phyloP scores from a whole-genome alignment of 495 filamentous ascomycete genomes.

The Penicillium cinerascens region DNA sequence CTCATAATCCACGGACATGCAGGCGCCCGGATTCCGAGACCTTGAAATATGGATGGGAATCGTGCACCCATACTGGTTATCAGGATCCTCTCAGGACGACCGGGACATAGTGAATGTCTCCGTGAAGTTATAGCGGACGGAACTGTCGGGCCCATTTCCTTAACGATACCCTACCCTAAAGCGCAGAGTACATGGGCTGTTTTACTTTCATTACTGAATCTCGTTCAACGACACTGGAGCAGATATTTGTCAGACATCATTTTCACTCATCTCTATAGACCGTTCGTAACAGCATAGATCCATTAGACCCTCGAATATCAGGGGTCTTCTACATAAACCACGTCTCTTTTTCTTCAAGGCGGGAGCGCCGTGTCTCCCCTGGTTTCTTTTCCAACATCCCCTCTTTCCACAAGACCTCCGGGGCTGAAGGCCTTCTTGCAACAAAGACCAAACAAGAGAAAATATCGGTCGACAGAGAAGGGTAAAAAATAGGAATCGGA shows the following conservation, averaged over 20 bases:
- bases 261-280: slow-evolving; percentile 45
- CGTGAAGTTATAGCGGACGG: not conserved
- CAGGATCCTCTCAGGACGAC: not conserved
- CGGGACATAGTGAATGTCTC: not conserved
- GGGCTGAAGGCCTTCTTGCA: slow-evolving; percentile 8
- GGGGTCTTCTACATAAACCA: slow-evolving; percentile 23
- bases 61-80: not conserved
- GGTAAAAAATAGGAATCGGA: slow-evolving; percentile 19
- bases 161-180: not conserved
- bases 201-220: not conserved
- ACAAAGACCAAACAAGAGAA: slow-evolving; percentile 6
- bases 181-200: not conserved
- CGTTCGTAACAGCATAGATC: slow-evolving; percentile 49
- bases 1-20: not conserved
- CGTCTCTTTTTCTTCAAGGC: slow-evolving; percentile 13
- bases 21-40: not conserved
- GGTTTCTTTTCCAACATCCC: slow-evolving; percentile 8
- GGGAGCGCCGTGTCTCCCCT: slow-evolving; percentile 9
- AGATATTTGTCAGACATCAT: slow-evolving; percentile 27
- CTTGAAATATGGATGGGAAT: not conserved
- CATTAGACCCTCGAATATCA: slow-evolving; percentile 21
- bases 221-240: slow-evolving; percentile 2
- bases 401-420: slow-evolving; percentile 17
- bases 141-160: not conserved
- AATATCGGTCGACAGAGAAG: slow-evolving; percentile 15